phyloP scores from a whole-genome alignment of 2,329 filamentous ascomycete genomes.

The Fusarium fracticaudum region DNA sequence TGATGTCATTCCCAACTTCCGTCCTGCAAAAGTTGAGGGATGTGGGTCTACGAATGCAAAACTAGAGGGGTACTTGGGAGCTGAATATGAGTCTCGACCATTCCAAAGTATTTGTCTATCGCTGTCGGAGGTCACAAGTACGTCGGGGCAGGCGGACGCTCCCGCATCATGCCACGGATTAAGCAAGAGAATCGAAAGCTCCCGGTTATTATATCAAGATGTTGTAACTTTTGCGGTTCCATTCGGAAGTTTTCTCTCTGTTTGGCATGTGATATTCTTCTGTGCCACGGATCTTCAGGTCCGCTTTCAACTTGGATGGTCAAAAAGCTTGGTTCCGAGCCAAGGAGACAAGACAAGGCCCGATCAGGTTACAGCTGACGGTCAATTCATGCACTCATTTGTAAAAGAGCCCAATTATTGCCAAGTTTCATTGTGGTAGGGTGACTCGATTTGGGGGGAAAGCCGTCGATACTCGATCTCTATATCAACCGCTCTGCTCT shows the following conservation, averaged over 20 bases:
- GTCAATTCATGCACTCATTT: not conserved
- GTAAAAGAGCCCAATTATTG: not conserved
- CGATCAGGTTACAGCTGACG: constrained; percentile 14
- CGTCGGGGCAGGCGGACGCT: constrained; percentile 17
- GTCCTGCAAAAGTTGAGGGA: constrained; percentile 26
- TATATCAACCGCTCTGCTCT: not conserved
- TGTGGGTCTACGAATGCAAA: not conserved
- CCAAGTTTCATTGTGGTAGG: not conserved
- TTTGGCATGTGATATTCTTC: not conserved
- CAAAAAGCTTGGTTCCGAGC: constrained; percentile 12
- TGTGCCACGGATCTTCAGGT: constrained; percentile 31
- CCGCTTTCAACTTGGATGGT: constrained; percentile 23
- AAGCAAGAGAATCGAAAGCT: constrained; percentile 8
- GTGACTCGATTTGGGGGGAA: not conserved
- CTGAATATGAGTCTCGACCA: not conserved
- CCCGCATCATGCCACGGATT: constrained; percentile 13
- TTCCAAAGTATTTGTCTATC: constrained; percentile 17
- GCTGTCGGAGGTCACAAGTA: not conserved
- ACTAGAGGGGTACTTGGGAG: constrained; percentile 18
- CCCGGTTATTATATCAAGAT: not conserved
- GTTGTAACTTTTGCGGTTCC: constrained; percentile 3
- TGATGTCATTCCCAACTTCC: constrained; percentile 41
- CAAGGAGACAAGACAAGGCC: not conserved
- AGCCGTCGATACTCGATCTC: not conserved
- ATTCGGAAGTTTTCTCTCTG: not conserved